Evolutionary conservation across 257 asterid genomes (phyloP).

Genomic region (Leonotis leonurus): DNA sequence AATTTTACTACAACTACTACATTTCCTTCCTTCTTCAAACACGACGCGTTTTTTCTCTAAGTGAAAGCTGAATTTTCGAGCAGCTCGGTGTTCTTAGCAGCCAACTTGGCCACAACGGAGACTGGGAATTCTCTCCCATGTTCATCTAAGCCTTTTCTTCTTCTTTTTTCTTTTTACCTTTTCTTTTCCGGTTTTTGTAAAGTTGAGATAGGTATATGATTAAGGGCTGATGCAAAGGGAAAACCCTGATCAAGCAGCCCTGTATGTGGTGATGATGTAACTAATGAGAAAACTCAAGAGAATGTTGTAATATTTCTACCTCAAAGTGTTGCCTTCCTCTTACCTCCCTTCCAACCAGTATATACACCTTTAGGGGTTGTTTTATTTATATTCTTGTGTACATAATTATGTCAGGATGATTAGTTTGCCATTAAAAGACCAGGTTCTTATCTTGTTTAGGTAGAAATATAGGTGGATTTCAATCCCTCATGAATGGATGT

Average conservation of each 20-base stretch:
- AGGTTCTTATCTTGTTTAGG: too few relatives aligned
- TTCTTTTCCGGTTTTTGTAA: slow-evolving; percentile 25
- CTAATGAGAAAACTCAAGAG: slow-evolving; percentile 29
- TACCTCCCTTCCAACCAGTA: not conserved
- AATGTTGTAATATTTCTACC: slow-evolving; percentile 30
- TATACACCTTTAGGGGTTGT: too few relatives aligned
- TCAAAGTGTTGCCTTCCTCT: not conserved
- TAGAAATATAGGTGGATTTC: too few relatives aligned
- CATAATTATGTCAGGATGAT: too few relatives aligned
- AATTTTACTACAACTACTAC: slow-evolving; percentile 16
- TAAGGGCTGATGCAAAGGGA: slow-evolving; percentile 44
- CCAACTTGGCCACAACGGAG: slow-evolving; percentile 22
- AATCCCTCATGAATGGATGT: too few relatives aligned
- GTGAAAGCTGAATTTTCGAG: slow-evolving; percentile 33
- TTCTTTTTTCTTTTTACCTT: not conserved
- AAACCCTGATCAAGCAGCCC: slow-evolving; percentile 40
- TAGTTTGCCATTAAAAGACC: too few relatives aligned
- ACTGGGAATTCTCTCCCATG: slow-evolving; percentile 21
- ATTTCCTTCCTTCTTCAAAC: slow-evolving; percentile 12
- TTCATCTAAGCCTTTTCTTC: slow-evolving; percentile 2
- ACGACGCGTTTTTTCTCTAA: slow-evolving; percentile 11
- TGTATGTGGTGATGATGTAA: slow-evolving; percentile 31
- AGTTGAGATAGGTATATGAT: slow-evolving; percentile 36
- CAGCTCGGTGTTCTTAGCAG: slow-evolving; percentile 23
- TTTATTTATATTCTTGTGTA: too few relatives aligned